These are phyloP conservation scores for Gossypium mustelinum DNA, from an alignment of 345 rosid species.

Conservation along the genomic window DNA sequence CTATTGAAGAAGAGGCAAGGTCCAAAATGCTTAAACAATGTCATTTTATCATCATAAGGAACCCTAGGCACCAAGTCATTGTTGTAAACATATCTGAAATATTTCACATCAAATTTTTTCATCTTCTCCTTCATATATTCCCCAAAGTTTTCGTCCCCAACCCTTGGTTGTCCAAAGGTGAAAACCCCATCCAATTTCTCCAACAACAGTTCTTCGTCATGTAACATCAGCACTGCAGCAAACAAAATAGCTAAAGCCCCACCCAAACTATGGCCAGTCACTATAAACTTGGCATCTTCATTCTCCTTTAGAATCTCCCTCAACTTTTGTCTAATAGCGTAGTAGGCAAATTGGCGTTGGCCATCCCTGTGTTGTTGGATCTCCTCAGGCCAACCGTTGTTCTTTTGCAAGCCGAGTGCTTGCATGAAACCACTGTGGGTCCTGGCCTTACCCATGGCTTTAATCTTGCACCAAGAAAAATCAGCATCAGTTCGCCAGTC, in stretches of 20 bases:
- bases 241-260: constrained; percentile 49
- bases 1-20: constrained; percentile 35
- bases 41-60: constrained; percentile 47
- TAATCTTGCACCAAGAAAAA: constrained; percentile 49
- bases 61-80: constrained; percentile 54
- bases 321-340: constrained; percentile 29
- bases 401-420: constrained; percentile 53
- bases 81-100: constrained; percentile 42
- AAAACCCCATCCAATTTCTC: constrained; percentile 47
- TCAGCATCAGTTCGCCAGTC: constrained; percentile 48
- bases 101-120: constrained; percentile 28
- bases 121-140: constrained; percentile 31
- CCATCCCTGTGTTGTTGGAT: constrained; percentile 11
- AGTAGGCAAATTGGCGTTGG: constrained; percentile 34
- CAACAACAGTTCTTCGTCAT: constrained; percentile 38
- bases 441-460: constrained; percentile 35
- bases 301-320: constrained; percentile 28
- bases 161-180: constrained; percentile 62
- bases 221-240: constrained; percentile 31
- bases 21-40: constrained; percentile 45
- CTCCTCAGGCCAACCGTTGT: constrained; percentile 38
- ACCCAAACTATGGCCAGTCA: constrained; percentile 59
- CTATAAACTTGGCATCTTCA: constrained; percentile 33
- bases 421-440: constrained; percentile 58
- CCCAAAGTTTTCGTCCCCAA: constrained; percentile 43